phyloP scores from a whole-genome alignment of 495 filamentous ascomycete species.

The Alectoria sarmentosa region DNA sequence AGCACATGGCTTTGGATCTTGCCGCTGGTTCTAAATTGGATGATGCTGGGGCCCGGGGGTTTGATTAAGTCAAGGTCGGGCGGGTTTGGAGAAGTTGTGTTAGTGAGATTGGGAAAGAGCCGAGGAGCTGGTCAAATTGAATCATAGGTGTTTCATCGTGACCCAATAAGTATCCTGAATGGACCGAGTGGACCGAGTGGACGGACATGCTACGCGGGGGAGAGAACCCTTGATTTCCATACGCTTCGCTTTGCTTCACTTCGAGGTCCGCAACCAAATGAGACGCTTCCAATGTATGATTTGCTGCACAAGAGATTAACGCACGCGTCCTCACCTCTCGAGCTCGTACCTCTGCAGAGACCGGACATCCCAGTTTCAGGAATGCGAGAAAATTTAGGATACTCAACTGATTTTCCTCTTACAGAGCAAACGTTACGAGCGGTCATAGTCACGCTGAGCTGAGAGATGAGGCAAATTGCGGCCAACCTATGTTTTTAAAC shows the following conservation, averaged over 20 bases:
- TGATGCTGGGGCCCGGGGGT: neutral
- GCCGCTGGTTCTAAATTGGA: neutral
- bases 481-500: neutral
- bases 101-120: neutral
- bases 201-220: neutral
- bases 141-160: neutral
- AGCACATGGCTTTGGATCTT: constrained; percentile 25
- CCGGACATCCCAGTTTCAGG: neutral
- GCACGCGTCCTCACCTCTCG: neutral
- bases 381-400: neutral
- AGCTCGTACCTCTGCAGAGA: neutral
- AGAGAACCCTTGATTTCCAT: neutral
- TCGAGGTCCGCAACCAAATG: neutral
- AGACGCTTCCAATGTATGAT: neutral
- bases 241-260: neutral
- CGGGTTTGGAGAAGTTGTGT: neutral
- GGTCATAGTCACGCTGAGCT: neutral
- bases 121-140: neutral
- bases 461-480: neutral
- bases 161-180: no score
- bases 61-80: neutral
- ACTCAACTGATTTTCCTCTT: neutral
- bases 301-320: neutral
- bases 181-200: neutral
- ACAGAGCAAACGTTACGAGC: neutral